A percentile compares a stretch with the other conserved stretches of the same genome.
Evolutionary conservation across 352 stramenopile species (phyloP).

Genomic region (Phytophthora sojae): DNA sequence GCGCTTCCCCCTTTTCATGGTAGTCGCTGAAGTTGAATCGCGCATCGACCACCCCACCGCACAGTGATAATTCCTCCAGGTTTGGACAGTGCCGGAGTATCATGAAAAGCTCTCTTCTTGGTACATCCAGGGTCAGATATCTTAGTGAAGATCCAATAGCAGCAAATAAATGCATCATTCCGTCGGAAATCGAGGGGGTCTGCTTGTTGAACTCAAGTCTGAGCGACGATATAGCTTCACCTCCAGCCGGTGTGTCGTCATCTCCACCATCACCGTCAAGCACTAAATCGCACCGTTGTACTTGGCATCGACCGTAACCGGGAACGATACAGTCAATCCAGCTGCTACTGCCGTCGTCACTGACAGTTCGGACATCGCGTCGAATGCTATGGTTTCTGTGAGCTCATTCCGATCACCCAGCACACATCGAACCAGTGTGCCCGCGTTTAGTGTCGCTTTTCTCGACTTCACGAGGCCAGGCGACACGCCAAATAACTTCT

Average conservation of each 20-base stretch:
- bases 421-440: background rate
- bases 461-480: background rate
- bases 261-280: background rate
- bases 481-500: background rate
- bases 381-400: background rate
- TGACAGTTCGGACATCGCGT: background rate
- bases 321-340: background rate
- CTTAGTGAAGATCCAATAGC: background rate
- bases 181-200: background rate
- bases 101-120: background rate
- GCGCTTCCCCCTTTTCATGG: background rate
- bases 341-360: background rate
- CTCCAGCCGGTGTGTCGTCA: background rate
- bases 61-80: background rate
- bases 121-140: background rate
- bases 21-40: background rate
- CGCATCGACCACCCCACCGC: background rate
- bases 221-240: background rate
- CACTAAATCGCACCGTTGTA: background rate
- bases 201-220: background rate
- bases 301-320: background rate
- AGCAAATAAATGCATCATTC: background rate
- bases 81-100: background rate
- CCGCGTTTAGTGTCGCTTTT: background rate
- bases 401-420: background rate